Conservation (phyloP, 2,329 filamentous ascomycete genomes). For the Fusarium sp. region DNA sequence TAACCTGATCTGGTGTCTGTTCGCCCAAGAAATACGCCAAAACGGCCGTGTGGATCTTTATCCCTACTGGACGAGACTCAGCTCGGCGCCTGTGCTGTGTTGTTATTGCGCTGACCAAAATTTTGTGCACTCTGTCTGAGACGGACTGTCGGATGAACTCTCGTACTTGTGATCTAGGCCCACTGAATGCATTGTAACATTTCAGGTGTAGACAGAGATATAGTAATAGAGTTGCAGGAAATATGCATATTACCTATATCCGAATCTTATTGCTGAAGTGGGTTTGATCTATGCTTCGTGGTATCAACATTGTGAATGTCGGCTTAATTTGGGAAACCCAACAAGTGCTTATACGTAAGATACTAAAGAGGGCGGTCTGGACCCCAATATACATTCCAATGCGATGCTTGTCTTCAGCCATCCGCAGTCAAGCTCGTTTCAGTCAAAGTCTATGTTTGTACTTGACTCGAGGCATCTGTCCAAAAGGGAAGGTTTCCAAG, state of each 20-base stretch:
- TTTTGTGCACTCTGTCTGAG: slow-evolving; percentile 4
- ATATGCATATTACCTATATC: slow-evolving; percentile 1
- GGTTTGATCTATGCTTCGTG: slow-evolving; percentile 1
- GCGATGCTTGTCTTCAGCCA: background rate
- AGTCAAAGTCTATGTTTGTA: background rate
- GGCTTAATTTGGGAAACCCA: slow-evolving; percentile 2
- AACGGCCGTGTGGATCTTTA: slow-evolving; percentile 12
- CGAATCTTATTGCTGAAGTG: slow-evolving; percentile 3
- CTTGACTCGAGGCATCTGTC: background rate
- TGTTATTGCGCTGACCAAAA: slow-evolving; percentile 6
- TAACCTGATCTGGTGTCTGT: slow-evolving; percentile 18
- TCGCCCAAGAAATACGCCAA: slow-evolving; percentile 8
- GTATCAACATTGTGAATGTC: background rate
- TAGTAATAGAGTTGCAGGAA: background rate
- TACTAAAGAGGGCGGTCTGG: background rate
- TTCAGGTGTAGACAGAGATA: background rate
- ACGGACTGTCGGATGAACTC: background rate
- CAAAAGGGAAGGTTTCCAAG: background rate
- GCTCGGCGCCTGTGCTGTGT: slow-evolving; percentile 5
- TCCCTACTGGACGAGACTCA: slow-evolving; percentile 9
- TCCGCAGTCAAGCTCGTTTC: background rate
- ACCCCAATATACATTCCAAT: background rate
- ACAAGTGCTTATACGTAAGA: slow-evolving; percentile 19
- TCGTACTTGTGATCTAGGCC: background rate
- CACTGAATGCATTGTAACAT: slow-evolving; percentile 5